A percentile compares a stretch with the other conserved stretches of the same genome.
Evolutionary conservation across 805 yeast species (phyloP).

Genomic region (Teunomyces lycoperdinae): DNA sequence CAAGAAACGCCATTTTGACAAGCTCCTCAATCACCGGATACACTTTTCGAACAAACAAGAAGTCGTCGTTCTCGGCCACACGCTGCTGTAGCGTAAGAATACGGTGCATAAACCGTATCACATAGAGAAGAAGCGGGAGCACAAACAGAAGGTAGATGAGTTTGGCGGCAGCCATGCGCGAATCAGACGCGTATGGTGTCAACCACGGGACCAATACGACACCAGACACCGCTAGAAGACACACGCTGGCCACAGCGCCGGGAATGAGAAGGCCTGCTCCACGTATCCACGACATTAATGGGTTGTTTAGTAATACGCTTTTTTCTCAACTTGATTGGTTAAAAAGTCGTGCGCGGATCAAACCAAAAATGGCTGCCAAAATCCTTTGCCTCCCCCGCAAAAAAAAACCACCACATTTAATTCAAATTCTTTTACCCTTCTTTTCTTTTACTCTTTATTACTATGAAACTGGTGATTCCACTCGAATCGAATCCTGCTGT

Average conservation of each 20-base stretch:
- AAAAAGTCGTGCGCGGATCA: neutral
- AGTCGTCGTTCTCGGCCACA: conserved; percentile 5
- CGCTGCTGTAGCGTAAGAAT: conserved; percentile 10
- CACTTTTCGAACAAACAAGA: neutral
- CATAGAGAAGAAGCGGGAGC: conserved; percentile 6
- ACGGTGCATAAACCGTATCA: conserved; percentile 9
- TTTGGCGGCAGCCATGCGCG: conserved; percentile 4
- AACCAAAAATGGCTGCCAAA: neutral
- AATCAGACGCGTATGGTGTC: conserved; percentile 6
- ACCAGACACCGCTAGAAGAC: neutral
- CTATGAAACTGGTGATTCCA: conserved; percentile 59
- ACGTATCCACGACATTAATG: neutral
- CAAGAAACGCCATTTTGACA: conserved; percentile 4
- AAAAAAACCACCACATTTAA: neutral
- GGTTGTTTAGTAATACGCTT: neutral
- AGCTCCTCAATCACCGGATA: conserved; percentile 16
- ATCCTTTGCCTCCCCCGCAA: too few relatives aligned
- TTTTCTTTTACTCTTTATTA: neutral
- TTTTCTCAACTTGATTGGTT: neutral
- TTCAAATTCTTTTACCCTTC: neutral
- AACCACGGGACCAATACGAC: conserved; percentile 1
- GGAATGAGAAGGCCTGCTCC: conserved; percentile 2
- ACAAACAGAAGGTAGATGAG: conserved; percentile 9
- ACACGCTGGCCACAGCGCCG: neutral
- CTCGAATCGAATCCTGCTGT: conserved; percentile 88